A percentile compares a stretch with the other conserved stretches of the same genome.
These are phyloP conservation scores for Vigna reflexopilosa DNA, from an alignment of 306 rosid genomes.

Conservation along the genomic window DNA sequence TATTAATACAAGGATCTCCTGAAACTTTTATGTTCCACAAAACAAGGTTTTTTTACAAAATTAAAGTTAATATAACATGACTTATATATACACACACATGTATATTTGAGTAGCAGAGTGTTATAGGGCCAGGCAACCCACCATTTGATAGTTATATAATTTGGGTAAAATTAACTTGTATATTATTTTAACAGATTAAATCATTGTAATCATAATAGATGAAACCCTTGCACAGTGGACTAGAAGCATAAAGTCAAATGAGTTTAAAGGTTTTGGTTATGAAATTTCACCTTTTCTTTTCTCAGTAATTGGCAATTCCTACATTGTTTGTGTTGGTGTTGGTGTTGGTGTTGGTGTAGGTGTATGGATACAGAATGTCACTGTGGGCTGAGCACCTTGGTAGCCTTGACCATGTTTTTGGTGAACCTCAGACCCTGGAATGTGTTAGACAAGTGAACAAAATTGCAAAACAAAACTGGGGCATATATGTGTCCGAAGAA, in stretches of 20 bases:
- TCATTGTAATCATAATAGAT: neutral
- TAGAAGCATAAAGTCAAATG: constrained; percentile 1
- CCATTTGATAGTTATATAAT: neutral
- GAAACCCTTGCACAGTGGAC: neutral
- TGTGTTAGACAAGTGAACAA: constrained; percentile 54
- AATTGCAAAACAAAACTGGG: constrained; percentile 61
- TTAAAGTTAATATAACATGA: neutral
- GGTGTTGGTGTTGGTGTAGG: constrained; percentile 45
- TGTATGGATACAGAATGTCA: constrained; percentile 77
- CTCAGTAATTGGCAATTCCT: neutral
- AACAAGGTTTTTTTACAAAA: no score
- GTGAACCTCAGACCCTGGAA: constrained; percentile 56
- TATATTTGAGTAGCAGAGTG: no score
- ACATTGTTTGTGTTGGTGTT: constrained; percentile 45
- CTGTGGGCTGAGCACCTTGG: constrained; percentile 76
- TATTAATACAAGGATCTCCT: no score
- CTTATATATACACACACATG: no score
- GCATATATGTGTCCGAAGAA: constrained; percentile 57
- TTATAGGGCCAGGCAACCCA: no score
- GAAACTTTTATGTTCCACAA: no score
- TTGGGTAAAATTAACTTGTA: neutral
- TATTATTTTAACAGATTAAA: neutral
- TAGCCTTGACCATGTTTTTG: constrained; percentile 46
- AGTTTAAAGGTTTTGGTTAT: constrained; percentile 1
- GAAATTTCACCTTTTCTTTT: neutral